Evolutionary conservation across 352 stramenopile species (phyloP), one percentile per base, ranked within the genome.

Genomic region (Phytophthora foliorum): DNA sequence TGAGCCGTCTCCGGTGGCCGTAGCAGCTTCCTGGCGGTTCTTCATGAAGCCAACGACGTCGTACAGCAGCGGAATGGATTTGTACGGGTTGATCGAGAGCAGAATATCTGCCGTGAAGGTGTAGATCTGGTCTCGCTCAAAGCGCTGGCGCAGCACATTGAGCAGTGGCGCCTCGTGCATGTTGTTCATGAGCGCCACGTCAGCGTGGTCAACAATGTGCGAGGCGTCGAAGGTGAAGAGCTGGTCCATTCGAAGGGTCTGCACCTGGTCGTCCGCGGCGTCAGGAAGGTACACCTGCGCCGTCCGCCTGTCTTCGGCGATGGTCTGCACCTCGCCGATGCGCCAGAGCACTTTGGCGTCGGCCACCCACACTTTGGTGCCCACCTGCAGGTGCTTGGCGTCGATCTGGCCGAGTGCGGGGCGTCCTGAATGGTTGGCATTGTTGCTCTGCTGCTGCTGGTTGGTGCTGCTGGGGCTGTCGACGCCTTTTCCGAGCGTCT

Each of bases 121-220:
- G 75, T 95, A 95, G 60, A 96, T 97, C 64, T 84, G 74, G 69
- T 95, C 84, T 21, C 56, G 65, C 50, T 91, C 78, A 46, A 95
- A 97, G 21, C 91, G 88, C 62, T 93, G 87, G 8, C 83, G 81
- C 46, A 97, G 59, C 24, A 94, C 81, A 39, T 86, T 80, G 19
- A 97, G 72, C 59, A 97, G 72, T 31, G 90, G 86, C 36, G 89
- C 88, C 53, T 96, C 90, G 74, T 97, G 89, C 82, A 97, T 86
- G 63, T 96, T 94, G 74, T 97, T 97, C 86, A 97, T 96, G 29
- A 89, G 75, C 17, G 90, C 90, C 19, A 96, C 80, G 64, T 97
- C 90, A 5, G 92, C 74, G 39, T 94, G 87, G 59, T 97, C 86
- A 46, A 94, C 75, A 58, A 95, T 82, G 57, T 97, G 90, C 38